Evolutionary conservation across 225 moss, liverwort and hornwort genomes (phyloP).

Genomic region (Antitrichia curtipendula): DNA sequence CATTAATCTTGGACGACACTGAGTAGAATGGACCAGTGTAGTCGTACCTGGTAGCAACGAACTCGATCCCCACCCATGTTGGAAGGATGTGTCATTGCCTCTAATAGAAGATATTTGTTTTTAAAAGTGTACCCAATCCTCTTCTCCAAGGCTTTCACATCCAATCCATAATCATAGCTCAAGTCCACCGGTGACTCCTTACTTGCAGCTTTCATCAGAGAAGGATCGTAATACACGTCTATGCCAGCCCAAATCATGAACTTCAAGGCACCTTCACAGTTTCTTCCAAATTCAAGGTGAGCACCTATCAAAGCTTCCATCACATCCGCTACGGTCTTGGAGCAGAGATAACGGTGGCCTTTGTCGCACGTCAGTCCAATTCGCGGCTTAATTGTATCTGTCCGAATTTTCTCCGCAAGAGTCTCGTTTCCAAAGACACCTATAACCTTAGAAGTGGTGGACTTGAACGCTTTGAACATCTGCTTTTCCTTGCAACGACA

Average conservation of each 20-base stretch:
- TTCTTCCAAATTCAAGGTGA: constrained; percentile 42
- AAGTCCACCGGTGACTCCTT: constrained; percentile 26
- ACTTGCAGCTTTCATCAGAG: constrained; percentile 28
- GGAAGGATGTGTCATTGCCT: constrained; percentile 91
- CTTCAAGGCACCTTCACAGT: constrained; percentile 39
- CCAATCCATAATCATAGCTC: constrained; percentile 41
- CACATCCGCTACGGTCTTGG: constrained; percentile 89
- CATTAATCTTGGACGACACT: not conserved
- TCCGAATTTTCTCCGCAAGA: not conserved
- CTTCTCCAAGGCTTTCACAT: constrained; percentile 48
- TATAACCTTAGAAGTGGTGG: constrained; percentile 16
- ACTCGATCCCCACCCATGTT: constrained; percentile 53
- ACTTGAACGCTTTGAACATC: constrained; percentile 9
- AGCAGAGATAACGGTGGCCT: constrained; percentile 90
- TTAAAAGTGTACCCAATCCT: constrained; percentile 63
- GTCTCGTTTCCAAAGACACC: constrained; percentile 10
- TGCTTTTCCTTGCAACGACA: constrained; percentile 58
- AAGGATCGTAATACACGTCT: constrained; percentile 36
- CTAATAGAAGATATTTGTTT: constrained; percentile 69
- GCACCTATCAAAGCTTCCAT: constrained; percentile 88
- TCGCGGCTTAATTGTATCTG: constrained; percentile 22
- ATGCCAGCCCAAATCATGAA: constrained; percentile 95
- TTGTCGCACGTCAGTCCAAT: constrained; percentile 78
- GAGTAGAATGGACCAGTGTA: not conserved
- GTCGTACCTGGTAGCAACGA: constrained; percentile 78